A percentile compares a stretch with the other conserved stretches of the same genome.
Evolutionary conservation across 1,284 basidiomycete species (phyloP).

Genomic region (Xerocomus amazonicus): DNA sequence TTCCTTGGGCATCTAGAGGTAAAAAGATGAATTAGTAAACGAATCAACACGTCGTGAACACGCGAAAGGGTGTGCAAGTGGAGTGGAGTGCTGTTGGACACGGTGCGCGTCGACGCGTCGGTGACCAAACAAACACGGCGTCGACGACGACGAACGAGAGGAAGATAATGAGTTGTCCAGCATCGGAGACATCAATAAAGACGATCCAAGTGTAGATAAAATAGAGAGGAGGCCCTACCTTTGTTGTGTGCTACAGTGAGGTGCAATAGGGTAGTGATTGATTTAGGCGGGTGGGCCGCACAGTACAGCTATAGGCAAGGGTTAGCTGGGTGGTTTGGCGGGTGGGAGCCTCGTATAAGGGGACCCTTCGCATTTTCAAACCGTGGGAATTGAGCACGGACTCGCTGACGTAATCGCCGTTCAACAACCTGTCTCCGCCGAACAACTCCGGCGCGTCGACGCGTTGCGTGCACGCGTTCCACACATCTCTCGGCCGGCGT

Average conservation of each 20-base stretch:
- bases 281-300: conserved; percentile 36
- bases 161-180: conserved; percentile 6
- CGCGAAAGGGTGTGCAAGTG: conserved; percentile 24
- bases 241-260: conserved; percentile 30
- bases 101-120: conserved; percentile 33
- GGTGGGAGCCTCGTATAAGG: conserved; percentile 39
- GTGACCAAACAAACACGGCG: conserved; percentile 34
- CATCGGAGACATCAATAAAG: conserved; percentile 26
- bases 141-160: conserved; percentile 10
- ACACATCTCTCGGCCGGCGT: conserved; percentile 21
- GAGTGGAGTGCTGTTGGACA: conserved; percentile 27
- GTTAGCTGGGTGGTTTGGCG: conserved; percentile 36
- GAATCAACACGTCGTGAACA: conserved; percentile 32
- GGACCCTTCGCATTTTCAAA: conserved; percentile 28
- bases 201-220: conserved; percentile 24
- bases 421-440: conserved; percentile 31
- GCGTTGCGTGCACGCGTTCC: conserved; percentile 4
- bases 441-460: conserved; percentile 26
- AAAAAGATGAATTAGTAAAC: conserved; percentile 33
- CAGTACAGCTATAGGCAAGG: conserved; percentile 38
- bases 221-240: conserved; percentile 25
- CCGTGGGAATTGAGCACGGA: conserved; percentile 37
- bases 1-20: conserved; percentile 78
- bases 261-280: conserved; percentile 23
- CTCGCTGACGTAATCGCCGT: conserved; percentile 34